A percentile compares a stretch with the other conserved stretches of the same genome.
These are phyloP conservation scores for Euphorbia peplus DNA, from an alignment of 345 rosid species.

Conservation along the genomic window DNA sequence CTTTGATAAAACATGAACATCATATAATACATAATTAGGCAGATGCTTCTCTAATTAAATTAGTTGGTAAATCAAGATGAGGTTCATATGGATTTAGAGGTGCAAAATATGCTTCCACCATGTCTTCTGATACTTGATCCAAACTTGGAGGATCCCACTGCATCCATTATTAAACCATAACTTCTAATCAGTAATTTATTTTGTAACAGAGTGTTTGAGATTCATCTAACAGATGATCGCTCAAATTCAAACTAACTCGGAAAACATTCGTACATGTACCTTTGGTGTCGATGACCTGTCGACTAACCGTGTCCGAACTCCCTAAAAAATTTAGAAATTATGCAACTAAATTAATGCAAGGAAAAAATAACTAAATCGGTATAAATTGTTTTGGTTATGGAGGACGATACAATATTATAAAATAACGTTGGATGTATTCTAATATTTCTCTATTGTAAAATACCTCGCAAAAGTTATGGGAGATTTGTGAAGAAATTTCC, in stretches of 20 bases:
- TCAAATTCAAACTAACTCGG: too few species aligned
- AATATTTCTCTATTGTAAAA: too few species aligned
- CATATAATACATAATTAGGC: not conserved
- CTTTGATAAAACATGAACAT: too few species aligned
- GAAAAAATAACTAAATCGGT: too few species aligned
- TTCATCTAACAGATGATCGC: too few species aligned
- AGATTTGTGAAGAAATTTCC: conserved; percentile 1
- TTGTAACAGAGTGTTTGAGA: too few species aligned
- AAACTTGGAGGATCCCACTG: conserved; percentile 25
- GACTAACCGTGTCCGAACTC: conserved; percentile 10
- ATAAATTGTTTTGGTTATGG: not conserved
- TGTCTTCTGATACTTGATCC: conserved; percentile 19
- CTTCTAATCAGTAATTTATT: too few species aligned
- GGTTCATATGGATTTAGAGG: not conserved
- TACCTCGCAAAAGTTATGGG: conserved; percentile 9
- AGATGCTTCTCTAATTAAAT: not conserved
- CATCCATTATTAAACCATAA: not conserved
- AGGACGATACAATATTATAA: too few species aligned
- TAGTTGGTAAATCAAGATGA: conserved; percentile 1
- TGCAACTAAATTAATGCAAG: too few species aligned
- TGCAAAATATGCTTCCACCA: conserved; percentile 21
- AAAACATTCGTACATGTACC: too few species aligned
- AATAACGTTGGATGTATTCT: too few species aligned
- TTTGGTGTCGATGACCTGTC: conserved; percentile 5
- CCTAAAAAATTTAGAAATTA: not conserved